A percentile compares a stretch with the other conserved stretches of the same genome.
phyloP scores from a whole-genome alignment of 2,329 filamentous ascomycete genomes.

The Lecanoromycetidae sp. region DNA sequence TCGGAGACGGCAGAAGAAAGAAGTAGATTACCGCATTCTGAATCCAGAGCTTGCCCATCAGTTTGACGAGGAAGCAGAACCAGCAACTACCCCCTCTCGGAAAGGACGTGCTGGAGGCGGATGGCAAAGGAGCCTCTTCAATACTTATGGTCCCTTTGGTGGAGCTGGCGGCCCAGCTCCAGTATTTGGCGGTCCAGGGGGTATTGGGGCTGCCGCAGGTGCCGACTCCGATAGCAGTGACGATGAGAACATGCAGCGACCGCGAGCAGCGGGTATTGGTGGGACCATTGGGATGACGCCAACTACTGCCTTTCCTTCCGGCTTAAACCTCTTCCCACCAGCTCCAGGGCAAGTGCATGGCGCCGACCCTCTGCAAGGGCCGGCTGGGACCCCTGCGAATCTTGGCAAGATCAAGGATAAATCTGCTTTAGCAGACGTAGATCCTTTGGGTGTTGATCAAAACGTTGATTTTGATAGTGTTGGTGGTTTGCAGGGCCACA shows the following conservation, averaged over 20 bases:
- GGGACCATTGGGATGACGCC: constrained; percentile 56
- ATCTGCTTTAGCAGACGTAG: constrained; percentile 82
- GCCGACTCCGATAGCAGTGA: constrained; percentile 95
- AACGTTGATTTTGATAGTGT: constrained; percentile 91
- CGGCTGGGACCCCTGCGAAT: constrained; percentile 59
- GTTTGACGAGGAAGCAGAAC: constrained; percentile 63
- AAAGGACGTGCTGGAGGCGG: constrained; percentile 46
- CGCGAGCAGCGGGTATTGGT: constrained; percentile 30
- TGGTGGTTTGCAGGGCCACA: constrained; percentile 82
- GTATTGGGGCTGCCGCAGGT: constrained; percentile 60
- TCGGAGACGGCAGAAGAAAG: constrained; percentile 46
- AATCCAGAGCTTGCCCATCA: constrained; percentile 59
- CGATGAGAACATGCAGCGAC: constrained; percentile 65
- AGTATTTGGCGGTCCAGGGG: constrained; percentile 62
- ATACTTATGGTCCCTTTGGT: constrained; percentile 85
- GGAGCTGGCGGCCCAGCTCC: constrained; percentile 64
- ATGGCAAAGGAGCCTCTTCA: constrained; percentile 75
- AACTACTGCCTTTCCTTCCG: constrained; percentile 40
- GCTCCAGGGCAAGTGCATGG: constrained; percentile 40
- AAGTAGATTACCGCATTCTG: constrained; percentile 77
- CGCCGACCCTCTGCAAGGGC: constrained; percentile 42
- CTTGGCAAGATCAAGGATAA: constrained; percentile 89
- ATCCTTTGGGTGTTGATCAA: constrained; percentile 84
- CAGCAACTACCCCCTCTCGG: constrained; percentile 56
- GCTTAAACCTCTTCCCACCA: constrained; percentile 41